Evolutionary conservation across 805 yeast genomes (phyloP), one percentile per base, ranked within the genome.

Genomic region (Saccharomycopsis sp.): DNA sequence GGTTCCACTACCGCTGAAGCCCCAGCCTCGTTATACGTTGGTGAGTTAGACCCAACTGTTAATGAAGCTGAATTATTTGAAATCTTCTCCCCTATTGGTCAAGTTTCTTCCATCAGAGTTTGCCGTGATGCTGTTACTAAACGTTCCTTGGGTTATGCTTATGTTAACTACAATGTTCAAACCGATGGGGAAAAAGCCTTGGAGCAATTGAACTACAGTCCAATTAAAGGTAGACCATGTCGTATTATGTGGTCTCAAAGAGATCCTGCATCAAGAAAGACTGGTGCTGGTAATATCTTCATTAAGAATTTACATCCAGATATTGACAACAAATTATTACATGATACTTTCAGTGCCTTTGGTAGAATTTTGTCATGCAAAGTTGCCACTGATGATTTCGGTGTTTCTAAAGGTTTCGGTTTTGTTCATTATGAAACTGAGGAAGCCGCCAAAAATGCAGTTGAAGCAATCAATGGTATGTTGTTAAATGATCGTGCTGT

Each of bases 201-300:
- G 65, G 95, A 88, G 64, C 93, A 87, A 70, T 79, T 93, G 70
- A 93, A 90, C 86, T 93, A 93, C 75, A 70, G 88, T 49, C 79
- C 79, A 60, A 81, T 93, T 71, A 89, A 89, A 68, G 97, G 96
- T 62, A 86, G 83, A 62, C 88, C 96, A 60, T 88, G 97, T 73
- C 87, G 98, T 71, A 90, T 93, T 74, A 93, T 93, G 97, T 88
- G 97, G 97, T 88, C 97, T 56, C 97, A 93, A 75, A 87, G 97
- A 72, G 97, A 93, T 67, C 97, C 98, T 54, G 77, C 96, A 52
- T 67, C 81, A 60, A 85, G 98, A 77, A 86, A 82, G 76, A 81
- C 81, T 63, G 97, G 97, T 67, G 83, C 86, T 54, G 97, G 96
- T 62, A 93, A 93, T 78, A 81, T 93, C 56, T 93, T 84, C 79